These are phyloP conservation scores for Zygosaccharomyces pseudobailii DNA, from an alignment of 1,139 yeast genomes.

Conservation along the genomic window DNA sequence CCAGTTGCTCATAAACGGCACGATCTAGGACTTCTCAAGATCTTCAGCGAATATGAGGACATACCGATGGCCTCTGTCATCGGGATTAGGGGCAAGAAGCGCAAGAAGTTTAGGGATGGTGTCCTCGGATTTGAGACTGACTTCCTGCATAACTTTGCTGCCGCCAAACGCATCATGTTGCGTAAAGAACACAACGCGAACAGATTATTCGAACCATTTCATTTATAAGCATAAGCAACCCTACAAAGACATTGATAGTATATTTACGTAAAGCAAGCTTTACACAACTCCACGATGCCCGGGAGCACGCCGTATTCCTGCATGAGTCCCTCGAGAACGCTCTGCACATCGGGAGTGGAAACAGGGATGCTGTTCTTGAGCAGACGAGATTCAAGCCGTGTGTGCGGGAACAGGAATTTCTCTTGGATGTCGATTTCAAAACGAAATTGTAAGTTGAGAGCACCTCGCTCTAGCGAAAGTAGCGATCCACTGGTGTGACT, in stretches of 20 bases:
- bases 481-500: slow-evolving; percentile 1
- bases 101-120: slow-evolving; percentile 31
- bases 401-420: slow-evolving; percentile 1
- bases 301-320: slow-evolving; percentile 17
- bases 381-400: slow-evolving; percentile 3
- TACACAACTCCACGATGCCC: slow-evolving; percentile 14
- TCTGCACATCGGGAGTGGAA: slow-evolving; percentile 6
- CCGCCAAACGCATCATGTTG: slow-evolving; percentile 23
- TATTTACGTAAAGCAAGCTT: slow-evolving; percentile 4
- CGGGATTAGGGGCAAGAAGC: slow-evolving; percentile 35
- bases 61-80: slow-evolving; percentile 33
- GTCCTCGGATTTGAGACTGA: slow-evolving; percentile 34
- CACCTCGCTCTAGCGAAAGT: not conserved
- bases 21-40: slow-evolving; percentile 30
- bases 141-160: slow-evolving; percentile 23
- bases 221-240: slow-evolving; percentile 5
- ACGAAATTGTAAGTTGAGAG: not conserved
- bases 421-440: not conserved
- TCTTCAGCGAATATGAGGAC: slow-evolving; percentile 33
- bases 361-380: not conserved
- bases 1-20: slow-evolving; percentile 22
- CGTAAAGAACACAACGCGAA: slow-evolving; percentile 1
- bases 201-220: slow-evolving; percentile 7
- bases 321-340: slow-evolving; percentile 11
- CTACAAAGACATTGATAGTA: not conserved